A percentile compares a stretch with the other conserved stretches of the same genome.
Conservation (phyloP, 371 early-diverging fungal genomes). For the Actinomortierella ambigua region DNA sequence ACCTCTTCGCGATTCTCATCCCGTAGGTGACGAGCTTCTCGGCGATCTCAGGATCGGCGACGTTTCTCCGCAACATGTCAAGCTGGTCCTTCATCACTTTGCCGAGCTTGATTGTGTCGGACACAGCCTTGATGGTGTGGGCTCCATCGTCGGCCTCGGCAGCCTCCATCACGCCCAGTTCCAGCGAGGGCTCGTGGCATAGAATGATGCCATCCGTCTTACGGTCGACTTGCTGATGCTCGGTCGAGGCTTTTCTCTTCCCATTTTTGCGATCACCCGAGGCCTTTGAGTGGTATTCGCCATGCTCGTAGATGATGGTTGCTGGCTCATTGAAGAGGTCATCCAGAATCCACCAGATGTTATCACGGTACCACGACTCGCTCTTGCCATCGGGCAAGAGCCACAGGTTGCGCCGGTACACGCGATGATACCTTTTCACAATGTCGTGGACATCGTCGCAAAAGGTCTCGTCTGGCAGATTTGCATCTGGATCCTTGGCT, state of each 20-base stretch:
- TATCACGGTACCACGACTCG: conserved; percentile 4
- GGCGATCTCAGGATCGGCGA: not conserved
- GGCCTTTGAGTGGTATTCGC: conserved; percentile 5
- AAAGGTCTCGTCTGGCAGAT: no score
- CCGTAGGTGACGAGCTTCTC: conserved; percentile 5
- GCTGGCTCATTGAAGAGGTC: conserved; percentile 4
- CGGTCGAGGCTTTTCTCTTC: not conserved
- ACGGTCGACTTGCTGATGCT: conserved; percentile 4
- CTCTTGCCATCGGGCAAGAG: not conserved
- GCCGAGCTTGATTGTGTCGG: conserved; percentile 4
- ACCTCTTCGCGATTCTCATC: conserved; percentile 4
- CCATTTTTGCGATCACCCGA: conserved; percentile 11
- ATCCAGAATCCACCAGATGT: conserved; percentile 6
- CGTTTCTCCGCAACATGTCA: conserved; percentile 6
- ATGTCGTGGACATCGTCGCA: conserved; percentile 3
- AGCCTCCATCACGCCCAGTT: conserved; percentile 3
- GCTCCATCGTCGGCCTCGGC: conserved; percentile 10
- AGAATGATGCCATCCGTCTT: conserved; percentile 7
- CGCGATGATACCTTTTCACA: not conserved
- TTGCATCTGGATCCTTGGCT: conserved; percentile 1
- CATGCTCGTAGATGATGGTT: conserved; percentile 6
- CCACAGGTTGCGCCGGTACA: not conserved
- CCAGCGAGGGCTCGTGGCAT: not conserved
- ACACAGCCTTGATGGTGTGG: conserved; percentile 9
- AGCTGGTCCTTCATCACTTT: conserved; percentile 11